These are phyloP conservation scores for Poa annua DNA, from an alignment of 176 grass and related monocot genomes.

Conservation along the genomic window DNA sequence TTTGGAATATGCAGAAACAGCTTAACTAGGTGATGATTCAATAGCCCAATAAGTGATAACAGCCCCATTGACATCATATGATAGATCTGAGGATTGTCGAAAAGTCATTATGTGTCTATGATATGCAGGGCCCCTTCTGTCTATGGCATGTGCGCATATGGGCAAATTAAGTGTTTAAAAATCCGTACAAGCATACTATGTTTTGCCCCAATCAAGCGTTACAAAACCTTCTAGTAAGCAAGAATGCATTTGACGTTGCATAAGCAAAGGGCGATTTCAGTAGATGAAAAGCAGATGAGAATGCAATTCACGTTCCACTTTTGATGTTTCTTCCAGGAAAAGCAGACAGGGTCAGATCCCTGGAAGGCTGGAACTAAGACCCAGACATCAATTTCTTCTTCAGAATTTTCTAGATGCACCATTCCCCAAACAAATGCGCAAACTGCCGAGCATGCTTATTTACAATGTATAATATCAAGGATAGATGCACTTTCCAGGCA, in stretches of 20 bases:
- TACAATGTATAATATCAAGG: slow-evolving; percentile 13
- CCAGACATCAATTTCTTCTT: background rate
- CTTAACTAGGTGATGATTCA: slow-evolving; percentile 1
- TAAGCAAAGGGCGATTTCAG: slow-evolving; percentile 6
- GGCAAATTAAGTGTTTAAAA: background rate
- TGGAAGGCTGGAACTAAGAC: slow-evolving; percentile 13
- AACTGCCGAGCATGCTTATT: background rate
- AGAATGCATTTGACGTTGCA: slow-evolving; percentile 7
- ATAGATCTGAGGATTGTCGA: background rate
- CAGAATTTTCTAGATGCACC: background rate
- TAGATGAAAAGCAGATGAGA: slow-evolving; percentile 2
- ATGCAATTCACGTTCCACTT: background rate
- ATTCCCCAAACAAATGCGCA: background rate
- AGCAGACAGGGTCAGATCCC: background rate
- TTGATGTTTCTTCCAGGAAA: slow-evolving; percentile 9
- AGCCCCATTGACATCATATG: background rate
- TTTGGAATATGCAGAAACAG: background rate
- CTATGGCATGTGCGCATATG: background rate
- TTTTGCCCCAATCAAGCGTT: background rate
- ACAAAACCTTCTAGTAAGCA: slow-evolving; percentile 11
- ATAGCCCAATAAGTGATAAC: background rate
- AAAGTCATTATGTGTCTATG: background rate
- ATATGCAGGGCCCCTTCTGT: background rate
- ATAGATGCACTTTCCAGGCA: background rate
- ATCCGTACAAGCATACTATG: background rate